Evolutionary conservation across 2,329 filamentous ascomycete species (phyloP).

Genomic region (Aspergillus luchuensis): DNA sequence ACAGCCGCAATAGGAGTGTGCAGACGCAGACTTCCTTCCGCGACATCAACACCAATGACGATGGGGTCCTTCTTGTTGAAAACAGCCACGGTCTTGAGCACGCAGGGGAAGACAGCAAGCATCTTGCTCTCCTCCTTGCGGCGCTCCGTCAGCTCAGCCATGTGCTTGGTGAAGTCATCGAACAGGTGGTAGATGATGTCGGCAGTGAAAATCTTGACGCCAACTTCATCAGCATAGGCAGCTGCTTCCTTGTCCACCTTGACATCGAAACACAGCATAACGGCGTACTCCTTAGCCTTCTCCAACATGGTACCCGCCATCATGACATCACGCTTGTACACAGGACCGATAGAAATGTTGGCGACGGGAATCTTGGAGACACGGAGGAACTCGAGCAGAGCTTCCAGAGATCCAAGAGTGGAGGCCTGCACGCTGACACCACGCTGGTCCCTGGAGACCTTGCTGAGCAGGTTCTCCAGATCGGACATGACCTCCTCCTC

Average conservation of each 20-base stretch:
- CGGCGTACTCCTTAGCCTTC: conserved; percentile 91
- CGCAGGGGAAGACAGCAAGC: conserved; percentile 94
- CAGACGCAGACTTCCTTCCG: conserved; percentile 82
- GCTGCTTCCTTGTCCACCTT: conserved; percentile 97
- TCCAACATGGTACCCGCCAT: conserved; percentile 92
- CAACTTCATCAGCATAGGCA: conserved; percentile 86
- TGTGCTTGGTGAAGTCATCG: conserved; percentile 93
- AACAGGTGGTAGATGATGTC: conserved; percentile 99
- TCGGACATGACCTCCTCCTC: conserved; percentile 96
- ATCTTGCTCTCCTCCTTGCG: conserved; percentile 97
- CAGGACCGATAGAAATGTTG: conserved; percentile 95
- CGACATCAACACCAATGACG: conserved; percentile 90
- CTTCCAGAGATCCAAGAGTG: conserved; percentile 94
- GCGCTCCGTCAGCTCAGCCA: conserved; percentile 81
- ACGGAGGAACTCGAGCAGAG: conserved; percentile 92
- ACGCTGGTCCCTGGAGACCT: conserved; percentile 86
- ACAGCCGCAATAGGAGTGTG: conserved; percentile 89
- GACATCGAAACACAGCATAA: conserved; percentile 99
- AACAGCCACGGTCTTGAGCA: conserved; percentile 83
- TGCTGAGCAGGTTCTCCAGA: conserved; percentile 84
- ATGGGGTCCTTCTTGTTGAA: conserved; percentile 99
- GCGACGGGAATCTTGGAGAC: conserved; percentile 95
- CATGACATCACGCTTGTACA: conserved; percentile 98
- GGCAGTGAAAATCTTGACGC: conserved; percentile 96
- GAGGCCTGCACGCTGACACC: conserved; percentile 98